Base-by-base conservation (phyloP, 805 yeast species). In the Candida tammaniensis region DNA sequence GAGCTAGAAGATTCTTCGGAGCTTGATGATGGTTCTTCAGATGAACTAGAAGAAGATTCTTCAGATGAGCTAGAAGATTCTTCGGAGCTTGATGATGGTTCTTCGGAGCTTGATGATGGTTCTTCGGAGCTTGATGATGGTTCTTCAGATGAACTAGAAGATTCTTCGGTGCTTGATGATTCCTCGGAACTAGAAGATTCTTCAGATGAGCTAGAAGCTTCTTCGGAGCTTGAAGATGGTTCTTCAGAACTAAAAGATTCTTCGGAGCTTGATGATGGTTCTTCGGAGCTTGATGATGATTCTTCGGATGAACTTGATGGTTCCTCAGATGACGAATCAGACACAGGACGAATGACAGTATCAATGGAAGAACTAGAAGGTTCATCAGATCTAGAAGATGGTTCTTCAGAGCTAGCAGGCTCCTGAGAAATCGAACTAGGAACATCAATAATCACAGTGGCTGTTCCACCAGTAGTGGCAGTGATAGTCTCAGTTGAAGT, bases 401-500 rank as follows among this genome's bases (percentile, higher is more conserved):
- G n/a, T 15, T 8, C 17, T 27, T 27, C 30, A 17, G 30, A 22
- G 8, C 46, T 38, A 18, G 28, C 28, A 8, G 35, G 22, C 11
- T 33, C 23, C 7, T 33, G 39, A 9, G 43, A 35, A 12, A 46
- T 39, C 5, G 40, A 31, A 10, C 51, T 46, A 8, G 48, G 44
- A 12, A 41, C 42, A 8, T 41, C 37, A 15, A 47, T 33, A n/a
- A 39, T 28, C 5, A 49, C 49, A 3, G 54, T 24, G 2, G 32
- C 33, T 17, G 34, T 22, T 30, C 45, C 47, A 6, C 40, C 31
- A 25, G 44, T 39, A 24, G 39, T 39, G 11, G 27, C 29, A 17
- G 44, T 42, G 4, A 46, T 41, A 3, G 52, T 46, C 10, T 38
- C 40, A 8, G 47, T 40, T 8, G 52, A 41, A 17, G 24, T 17